Conservation (phyloP, 2,329 filamentous ascomycete species). For the Akanthomyces uredinophilus region DNA sequence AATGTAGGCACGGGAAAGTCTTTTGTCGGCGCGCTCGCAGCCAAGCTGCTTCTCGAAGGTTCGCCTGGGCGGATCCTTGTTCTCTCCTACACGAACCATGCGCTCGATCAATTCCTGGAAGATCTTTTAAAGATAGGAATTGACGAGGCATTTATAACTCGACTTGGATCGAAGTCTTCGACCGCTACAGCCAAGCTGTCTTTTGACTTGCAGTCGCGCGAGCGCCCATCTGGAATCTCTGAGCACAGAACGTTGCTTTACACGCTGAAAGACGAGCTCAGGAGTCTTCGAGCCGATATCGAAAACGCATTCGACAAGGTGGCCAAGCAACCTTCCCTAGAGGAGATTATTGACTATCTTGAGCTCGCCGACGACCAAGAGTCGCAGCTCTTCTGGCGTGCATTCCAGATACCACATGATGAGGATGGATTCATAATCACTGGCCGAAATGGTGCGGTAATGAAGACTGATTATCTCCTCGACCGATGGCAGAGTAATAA, state of each 20-base stretch:
- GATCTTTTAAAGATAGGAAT: slow-evolving; percentile 60
- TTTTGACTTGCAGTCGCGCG: slow-evolving; percentile 30
- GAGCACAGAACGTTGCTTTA: too few species aligned
- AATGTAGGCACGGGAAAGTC: slow-evolving; percentile 73
- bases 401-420: slow-evolving; percentile 3
- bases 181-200: slow-evolving; percentile 41
- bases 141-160: slow-evolving; percentile 42
- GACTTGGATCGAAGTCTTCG: slow-evolving; percentile 58
- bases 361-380: slow-evolving; percentile 8
- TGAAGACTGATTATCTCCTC: slow-evolving; percentile 42
- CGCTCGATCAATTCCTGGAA: slow-evolving; percentile 59
- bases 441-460: background rate
- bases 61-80: slow-evolving; percentile 54
- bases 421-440: background rate
- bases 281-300: too few species aligned
- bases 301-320: too few species aligned
- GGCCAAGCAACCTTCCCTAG: too few species aligned
- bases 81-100: slow-evolving; percentile 64
- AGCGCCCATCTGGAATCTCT: background rate
- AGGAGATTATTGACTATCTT: too few species aligned
- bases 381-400: slow-evolving; percentile 4
- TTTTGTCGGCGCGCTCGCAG: slow-evolving; percentile 61
- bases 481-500: slow-evolving; percentile 46
- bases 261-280: too few species aligned
- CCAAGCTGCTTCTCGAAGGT: slow-evolving; percentile 48